Evolutionary conservation across 139 green algal species (phyloP).

Genomic region (Monoraphidium neglectum): DNA sequence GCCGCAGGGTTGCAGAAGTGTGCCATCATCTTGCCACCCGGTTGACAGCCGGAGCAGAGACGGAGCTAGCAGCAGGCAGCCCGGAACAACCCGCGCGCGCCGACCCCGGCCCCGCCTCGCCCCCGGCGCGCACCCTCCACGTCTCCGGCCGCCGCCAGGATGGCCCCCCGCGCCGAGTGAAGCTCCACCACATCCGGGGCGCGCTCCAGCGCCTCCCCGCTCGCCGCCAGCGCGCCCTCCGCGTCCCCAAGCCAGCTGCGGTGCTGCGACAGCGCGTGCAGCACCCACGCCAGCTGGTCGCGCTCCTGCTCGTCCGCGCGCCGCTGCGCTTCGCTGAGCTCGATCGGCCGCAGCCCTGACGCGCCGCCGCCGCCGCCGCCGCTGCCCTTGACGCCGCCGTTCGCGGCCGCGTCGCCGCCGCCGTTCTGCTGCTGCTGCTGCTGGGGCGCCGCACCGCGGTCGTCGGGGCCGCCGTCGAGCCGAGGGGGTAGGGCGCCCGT

Average conservation of each 20-base stretch:
- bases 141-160: conserved; percentile 34
- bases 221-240: conserved; percentile 64
- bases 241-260: conserved; percentile 64
- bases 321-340: no score
- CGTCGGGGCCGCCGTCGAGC: conserved; percentile 8
- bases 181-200: conserved; percentile 80
- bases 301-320: neutral
- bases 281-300: conserved; percentile 61
- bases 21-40: no score
- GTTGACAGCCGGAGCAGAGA: no score
- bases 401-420: conserved; percentile 15
- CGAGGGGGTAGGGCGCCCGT: neutral
- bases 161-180: conserved; percentile 53
- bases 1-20: no score
- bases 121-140: conserved; percentile 7
- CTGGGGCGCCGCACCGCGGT: no score
- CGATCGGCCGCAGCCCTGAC: no score
- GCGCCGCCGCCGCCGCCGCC: neutral
- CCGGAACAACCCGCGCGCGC: neutral
- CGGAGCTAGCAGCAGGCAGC: neutral
- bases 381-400: neutral
- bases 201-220: conserved; percentile 72
- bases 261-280: conserved; percentile 84
- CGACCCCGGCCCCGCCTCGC: neutral
- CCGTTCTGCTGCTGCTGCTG: no score